Conservation (phyloP, 1,284 basidiomycete species). For the Boletus mariae region DNA sequence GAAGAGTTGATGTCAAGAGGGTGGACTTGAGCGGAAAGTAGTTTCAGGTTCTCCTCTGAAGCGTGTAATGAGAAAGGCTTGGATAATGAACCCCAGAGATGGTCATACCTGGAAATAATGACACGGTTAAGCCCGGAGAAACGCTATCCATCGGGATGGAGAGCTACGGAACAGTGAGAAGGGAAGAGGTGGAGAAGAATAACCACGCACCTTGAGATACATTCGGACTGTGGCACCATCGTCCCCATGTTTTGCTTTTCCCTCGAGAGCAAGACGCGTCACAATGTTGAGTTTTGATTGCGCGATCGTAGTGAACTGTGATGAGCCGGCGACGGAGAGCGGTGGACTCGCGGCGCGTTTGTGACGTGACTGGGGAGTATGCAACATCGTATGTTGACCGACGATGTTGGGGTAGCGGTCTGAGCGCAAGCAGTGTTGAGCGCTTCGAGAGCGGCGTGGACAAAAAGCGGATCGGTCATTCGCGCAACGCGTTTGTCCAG, state of each 20-base stretch:
- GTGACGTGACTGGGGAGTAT: constrained; percentile 31
- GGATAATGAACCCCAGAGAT: not conserved
- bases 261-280: constrained; percentile 69
- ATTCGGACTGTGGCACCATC: constrained; percentile 67
- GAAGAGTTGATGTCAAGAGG: constrained; percentile 65
- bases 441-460: constrained; percentile 11
- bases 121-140: constrained; percentile 60
- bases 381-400: constrained; percentile 2
- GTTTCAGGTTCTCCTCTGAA: constrained; percentile 73
- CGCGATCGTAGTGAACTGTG: constrained; percentile 33
- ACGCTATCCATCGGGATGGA: constrained; percentile 62
- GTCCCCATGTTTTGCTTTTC: constrained; percentile 59
- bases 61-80: constrained; percentile 1
- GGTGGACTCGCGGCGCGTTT: constrained; percentile 41
- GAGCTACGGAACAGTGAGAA: constrained; percentile 42
- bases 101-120: constrained; percentile 64
- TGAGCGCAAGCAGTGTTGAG: not conserved
- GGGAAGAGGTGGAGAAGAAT: not conserved
- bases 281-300: constrained; percentile 61
- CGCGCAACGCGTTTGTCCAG: constrained; percentile 13
- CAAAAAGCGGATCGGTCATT: constrained; percentile 15
- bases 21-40: constrained; percentile 66
- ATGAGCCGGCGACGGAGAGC: constrained; percentile 37
- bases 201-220: constrained; percentile 62
- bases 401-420: not conserved